Base-by-base conservation (phyloP, 352 stramenopile genomes). In the Plasmopara viticola region DNA sequence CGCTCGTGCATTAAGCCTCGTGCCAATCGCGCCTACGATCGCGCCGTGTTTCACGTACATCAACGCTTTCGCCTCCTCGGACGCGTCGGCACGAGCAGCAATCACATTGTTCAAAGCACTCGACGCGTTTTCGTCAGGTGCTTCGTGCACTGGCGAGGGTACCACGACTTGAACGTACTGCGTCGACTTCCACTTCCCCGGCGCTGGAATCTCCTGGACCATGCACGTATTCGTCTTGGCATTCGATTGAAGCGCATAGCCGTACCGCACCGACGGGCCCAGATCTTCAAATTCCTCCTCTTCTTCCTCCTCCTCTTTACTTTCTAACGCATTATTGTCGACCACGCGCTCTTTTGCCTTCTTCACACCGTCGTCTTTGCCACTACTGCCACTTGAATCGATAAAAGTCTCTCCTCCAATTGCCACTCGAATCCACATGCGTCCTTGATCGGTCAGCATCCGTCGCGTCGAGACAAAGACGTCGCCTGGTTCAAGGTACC, bases 181-280 rank as follows among this genome's bases (percentile, higher is more conserved):
- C 44, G 69, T 73, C n/a, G 73, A 66, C 9, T 62, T 57, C 68
- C 86, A 73, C 31, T 87, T 87, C 0, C 72, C 64, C 6, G 79
- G 72, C 0, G 61, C 13, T 9, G 72, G 50, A 31, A 90, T 85
- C 56, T 90, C 80, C 44, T 84, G 75, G 1, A 90, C 66, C 73
- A 90, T 83, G 42, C 75, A 87, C 7, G 70, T 67, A 38, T 90
- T 90, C 2, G 74, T 88, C 62, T 85, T 87, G 35, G 78, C 75
- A 41, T 86, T 87, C 12, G 73, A 86, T 58, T 87, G 79, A 45
- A 90, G 83, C n/a, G 60, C 75, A 30, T 83, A 90, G 25, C 76
- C 79, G 31, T 84, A 89, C 34, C 45, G 63, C 0, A 71, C 44
- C 5, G 50, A 25, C 34, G 39, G 33, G 13, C 48, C 51, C 20